Percentiles rank a stretch among this genome's conserved stretches.
Conservation (phyloP, 2,329 filamentous ascomycete species). For the Neofusicoccum cordaticola region DNA sequence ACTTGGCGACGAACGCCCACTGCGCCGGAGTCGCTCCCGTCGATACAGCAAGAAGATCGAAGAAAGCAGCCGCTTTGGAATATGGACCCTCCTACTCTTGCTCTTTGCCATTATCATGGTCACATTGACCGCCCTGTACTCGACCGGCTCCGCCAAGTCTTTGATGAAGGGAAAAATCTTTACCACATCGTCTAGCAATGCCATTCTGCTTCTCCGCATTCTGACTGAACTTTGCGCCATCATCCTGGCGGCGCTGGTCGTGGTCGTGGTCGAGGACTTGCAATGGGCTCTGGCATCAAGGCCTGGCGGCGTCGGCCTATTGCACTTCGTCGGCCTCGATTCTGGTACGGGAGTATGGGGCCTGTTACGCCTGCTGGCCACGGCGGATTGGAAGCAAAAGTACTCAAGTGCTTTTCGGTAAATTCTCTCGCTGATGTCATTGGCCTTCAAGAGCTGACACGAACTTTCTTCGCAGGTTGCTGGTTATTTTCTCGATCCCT, state of each 20-base stretch:
- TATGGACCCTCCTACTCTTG: conserved; percentile 2
- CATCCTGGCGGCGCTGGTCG: conserved; percentile 1
- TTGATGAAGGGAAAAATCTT: conserved; percentile 7
- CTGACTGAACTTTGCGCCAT: conserved; percentile 3
- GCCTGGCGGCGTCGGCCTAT: not conserved
- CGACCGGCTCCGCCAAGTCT: conserved; percentile 4
- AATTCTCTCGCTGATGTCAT: not conserved
- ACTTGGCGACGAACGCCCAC: not conserved
- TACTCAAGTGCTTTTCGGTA: conserved; percentile 7
- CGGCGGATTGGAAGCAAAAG: conserved; percentile 8
- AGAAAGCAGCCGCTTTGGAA: conserved; percentile 7
- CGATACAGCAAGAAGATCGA: conserved; percentile 7
- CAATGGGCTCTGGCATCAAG: conserved; percentile 10
- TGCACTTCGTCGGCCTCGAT: conserved; percentile 6
- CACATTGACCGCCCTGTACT: not conserved
- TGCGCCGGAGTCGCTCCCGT: not conserved
- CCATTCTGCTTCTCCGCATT: conserved; percentile 11
- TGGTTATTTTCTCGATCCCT: conserved; percentile 1
- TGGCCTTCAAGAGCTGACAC: not conserved
- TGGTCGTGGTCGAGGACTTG: conserved; percentile 6
- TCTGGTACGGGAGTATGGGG: conserved; percentile 8
- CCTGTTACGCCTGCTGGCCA: not conserved
- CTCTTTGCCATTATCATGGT: not conserved
- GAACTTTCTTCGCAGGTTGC: not conserved
- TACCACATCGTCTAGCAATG: not conserved